Evolutionary conservation across 2,329 filamentous ascomycete genomes (phyloP).

Genomic region (Aspergillus luchuensis): DNA sequence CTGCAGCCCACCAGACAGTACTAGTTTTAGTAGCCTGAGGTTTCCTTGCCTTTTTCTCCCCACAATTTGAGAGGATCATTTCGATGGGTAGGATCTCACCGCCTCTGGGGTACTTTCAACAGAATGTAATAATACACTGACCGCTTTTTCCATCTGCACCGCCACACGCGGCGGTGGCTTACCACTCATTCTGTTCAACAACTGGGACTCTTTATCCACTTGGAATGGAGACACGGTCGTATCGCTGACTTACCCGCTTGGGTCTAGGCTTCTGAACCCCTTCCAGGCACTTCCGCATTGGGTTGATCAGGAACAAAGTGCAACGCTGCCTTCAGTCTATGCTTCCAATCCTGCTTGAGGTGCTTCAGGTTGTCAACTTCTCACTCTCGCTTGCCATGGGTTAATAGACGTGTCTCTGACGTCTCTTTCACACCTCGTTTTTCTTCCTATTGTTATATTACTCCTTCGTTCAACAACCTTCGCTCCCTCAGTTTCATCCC

Average conservation of each 20-base stretch:
- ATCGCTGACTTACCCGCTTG: background rate
- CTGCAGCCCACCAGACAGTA: background rate
- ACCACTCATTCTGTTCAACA: background rate
- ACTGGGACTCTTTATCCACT: background rate
- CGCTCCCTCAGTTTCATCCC: background rate
- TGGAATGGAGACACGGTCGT: no score
- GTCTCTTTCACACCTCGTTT: background rate
- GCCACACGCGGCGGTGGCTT: background rate
- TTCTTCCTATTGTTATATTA: background rate
- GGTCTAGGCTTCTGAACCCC: background rate
- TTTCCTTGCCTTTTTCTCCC: no score
- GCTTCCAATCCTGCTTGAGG: background rate
- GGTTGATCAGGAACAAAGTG: slow-evolving; percentile 1
- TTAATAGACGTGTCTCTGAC: background rate
- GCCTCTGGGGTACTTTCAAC: no score
- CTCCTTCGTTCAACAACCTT: background rate
- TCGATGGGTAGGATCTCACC: no score
- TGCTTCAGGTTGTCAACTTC: background rate
- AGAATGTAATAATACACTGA: background rate
- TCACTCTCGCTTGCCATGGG: background rate
- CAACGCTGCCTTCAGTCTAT: background rate
- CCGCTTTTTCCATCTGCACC: background rate
- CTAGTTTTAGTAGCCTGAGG: background rate
- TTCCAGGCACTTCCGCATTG: background rate
- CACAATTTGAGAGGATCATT: no score